Evolutionary conservation across 1,284 basidiomycete species (phyloP), one percentile per base, ranked within the genome.

Genomic region (Malassezia psittaci): DNA sequence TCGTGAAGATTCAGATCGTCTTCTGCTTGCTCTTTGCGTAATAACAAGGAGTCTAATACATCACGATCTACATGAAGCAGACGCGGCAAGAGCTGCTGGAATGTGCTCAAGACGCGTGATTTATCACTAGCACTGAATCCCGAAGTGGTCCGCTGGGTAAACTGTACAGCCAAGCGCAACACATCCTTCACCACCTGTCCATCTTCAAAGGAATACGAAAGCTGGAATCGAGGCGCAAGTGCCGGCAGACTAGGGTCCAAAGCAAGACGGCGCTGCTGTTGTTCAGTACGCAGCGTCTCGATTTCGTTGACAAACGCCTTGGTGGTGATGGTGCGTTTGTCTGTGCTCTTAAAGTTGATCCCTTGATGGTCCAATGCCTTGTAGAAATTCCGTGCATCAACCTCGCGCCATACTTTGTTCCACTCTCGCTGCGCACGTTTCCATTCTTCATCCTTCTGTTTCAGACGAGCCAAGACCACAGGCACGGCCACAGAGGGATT

Each of bases 401-500:
- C 87, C 76, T 96, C 93, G 54, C 90, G 82, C 94, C 94, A 98
- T 19, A 91, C 90, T 60, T 87, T 83, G 77, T 87, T 90, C 90
- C 90, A 98, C 76, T 96, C 93, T 50, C 91, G 82, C 76, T 94
- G 88, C 21, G 87, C 85, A 35, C 87, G 81, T 75, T 89, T 85
- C 94, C 94, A 98, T 74, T 99, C 94, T 64, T 96, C 90, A 75
- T 96, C 88, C 77, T 94, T 96, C 72, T 85, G 84, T 79, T 90
- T 93, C 56, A 99, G 80, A 13, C 94, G 83, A 38, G 83, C 79
- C 7, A 98, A 82, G 5, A 98, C 89, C 61, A 98, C 88, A 3
- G 93, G 91, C 7, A 96, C 85, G 0, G 93, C 85, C 40, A 90
- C 84, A 49, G 82, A 83, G 0, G 94, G 94, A 66, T 84, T 87